These are phyloP conservation scores for Terfezia boudieri DNA, from an alignment of 495 filamentous ascomycete genomes.

Conservation along the genomic window DNA sequence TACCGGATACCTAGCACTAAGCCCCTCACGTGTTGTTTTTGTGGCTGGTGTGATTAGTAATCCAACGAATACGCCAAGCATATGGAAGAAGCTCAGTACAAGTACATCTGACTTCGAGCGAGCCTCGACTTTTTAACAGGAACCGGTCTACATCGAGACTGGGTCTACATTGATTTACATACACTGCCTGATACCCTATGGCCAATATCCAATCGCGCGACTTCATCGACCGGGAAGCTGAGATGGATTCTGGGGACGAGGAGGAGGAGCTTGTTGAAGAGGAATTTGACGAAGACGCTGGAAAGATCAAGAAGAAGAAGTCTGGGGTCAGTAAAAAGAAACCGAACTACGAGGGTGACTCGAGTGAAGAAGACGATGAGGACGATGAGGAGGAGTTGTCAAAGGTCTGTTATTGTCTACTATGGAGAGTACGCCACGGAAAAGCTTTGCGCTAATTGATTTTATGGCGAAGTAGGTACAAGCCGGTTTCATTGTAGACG, in stretches of 20 bases:
- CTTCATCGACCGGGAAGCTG: constrained; percentile 63
- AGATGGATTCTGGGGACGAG: constrained; percentile 69
- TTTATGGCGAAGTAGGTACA: constrained; percentile 35
- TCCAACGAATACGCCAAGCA: too few relatives aligned
- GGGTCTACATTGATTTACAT: too few relatives aligned
- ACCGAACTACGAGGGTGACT: constrained; percentile 42
- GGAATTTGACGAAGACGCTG: constrained; percentile 42
- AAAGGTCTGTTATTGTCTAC: constrained; percentile 19
- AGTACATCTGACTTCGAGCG: too few relatives aligned
- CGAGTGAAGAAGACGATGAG: constrained; percentile 88
- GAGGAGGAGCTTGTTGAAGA: constrained; percentile 75
- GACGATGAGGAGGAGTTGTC: constrained; percentile 70
- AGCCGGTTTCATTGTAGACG: constrained; percentile 91
- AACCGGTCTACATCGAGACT: too few relatives aligned
- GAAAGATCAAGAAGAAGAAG: constrained; percentile 23
- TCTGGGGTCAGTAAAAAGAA: constrained; percentile 20
- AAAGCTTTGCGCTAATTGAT: constrained; percentile 9
- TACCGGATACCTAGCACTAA: too few relatives aligned
- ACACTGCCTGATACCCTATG: too few relatives aligned
- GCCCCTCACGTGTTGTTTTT: too few relatives aligned
- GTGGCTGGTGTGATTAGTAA: too few relatives aligned
- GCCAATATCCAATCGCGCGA: constrained; percentile 48
- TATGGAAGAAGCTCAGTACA: too few relatives aligned
- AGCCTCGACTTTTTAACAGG: too few relatives aligned
- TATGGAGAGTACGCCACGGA: not conserved